These are phyloP conservation scores for Botrytis porri DNA, from an alignment of 2,329 filamentous ascomycete species.

Conservation along the genomic window DNA sequence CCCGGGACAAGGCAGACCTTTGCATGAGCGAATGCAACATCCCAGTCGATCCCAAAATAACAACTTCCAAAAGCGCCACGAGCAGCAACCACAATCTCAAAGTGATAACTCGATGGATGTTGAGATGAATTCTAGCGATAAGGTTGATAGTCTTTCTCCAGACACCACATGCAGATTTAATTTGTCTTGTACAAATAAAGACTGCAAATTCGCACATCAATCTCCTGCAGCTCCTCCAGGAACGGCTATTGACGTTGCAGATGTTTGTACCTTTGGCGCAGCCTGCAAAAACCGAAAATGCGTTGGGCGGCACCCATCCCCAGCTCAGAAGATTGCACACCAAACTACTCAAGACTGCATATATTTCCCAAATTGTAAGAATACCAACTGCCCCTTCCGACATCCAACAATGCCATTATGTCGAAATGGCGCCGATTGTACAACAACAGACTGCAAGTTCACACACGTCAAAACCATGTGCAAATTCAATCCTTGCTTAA, in stretches of 20 bases:
- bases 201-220: conserved; percentile 92
- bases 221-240: conserved; percentile 83
- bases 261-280: conserved; percentile 79
- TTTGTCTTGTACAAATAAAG: conserved; percentile 78
- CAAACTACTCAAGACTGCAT: conserved; percentile 84
- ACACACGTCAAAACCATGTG: conserved; percentile 82
- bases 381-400: conserved; percentile 81
- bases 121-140: conserved; percentile 56
- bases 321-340: conserved; percentile 73
- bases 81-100: conserved; percentile 25
- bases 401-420: conserved; percentile 86
- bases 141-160: conserved; percentile 52
- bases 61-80: conserved; percentile 27
- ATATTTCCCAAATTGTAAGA: conserved; percentile 89
- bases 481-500: conserved; percentile 88
- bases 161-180: conserved; percentile 86
- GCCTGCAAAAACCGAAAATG: conserved; percentile 97
- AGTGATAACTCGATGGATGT: conserved; percentile 51
- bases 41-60: conserved; percentile 28
- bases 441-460: conserved; percentile 78
- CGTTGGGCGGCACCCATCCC: conserved; percentile 85
- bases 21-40: conserved; percentile 69
- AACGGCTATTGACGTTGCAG: conserved; percentile 71
- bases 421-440: conserved; percentile 87
- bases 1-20: conserved; percentile 50